Evolutionary conservation across 2,329 filamentous ascomycete genomes (phyloP).

Genomic region (Samsoniella hepiali): DNA sequence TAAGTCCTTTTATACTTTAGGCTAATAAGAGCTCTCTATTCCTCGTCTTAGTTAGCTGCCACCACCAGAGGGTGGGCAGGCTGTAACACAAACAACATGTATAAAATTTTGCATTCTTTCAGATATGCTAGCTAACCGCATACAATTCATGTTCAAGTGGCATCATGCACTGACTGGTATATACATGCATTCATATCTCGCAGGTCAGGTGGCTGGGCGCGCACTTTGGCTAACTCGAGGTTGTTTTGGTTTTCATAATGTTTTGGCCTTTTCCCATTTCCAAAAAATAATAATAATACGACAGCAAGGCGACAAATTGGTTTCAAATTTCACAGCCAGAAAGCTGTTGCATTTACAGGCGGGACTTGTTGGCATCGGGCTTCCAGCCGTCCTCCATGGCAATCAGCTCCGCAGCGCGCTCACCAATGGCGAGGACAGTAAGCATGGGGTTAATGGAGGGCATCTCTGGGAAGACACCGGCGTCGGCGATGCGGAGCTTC

Average conservation of each 20-base stretch:
- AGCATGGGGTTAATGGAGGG: slow-evolving; percentile 86
- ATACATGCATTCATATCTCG: slow-evolving; percentile 2
- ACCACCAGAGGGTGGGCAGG: no score
- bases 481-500: slow-evolving; percentile 77
- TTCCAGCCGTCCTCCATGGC: slow-evolving; percentile 59
- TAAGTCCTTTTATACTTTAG: no score
- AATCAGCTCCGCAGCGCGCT: slow-evolving; percentile 81
- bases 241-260: neutral
- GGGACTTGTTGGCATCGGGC: slow-evolving; percentile 23
- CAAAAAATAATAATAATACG: neutral
- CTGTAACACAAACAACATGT: no score
- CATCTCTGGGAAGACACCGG: slow-evolving; percentile 86
- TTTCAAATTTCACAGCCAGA: neutral
- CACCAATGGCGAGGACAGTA: slow-evolving; percentile 79
- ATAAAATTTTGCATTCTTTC: neutral
- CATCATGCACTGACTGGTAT: slow-evolving; percentile 1
- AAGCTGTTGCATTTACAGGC: slow-evolving; percentile 7
- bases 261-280: neutral
- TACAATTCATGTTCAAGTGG: slow-evolving; percentile 12
- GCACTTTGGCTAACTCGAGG: neutral
- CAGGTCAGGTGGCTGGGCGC: neutral
- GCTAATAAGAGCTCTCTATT: no score
- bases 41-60: no score
- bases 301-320: neutral
- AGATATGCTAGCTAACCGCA: neutral